Percentiles rank a stretch among this genome's conserved stretches.
Conservation (phyloP, 495 filamentous ascomycete genomes). For the Hyaloscypha variabilis region DNA sequence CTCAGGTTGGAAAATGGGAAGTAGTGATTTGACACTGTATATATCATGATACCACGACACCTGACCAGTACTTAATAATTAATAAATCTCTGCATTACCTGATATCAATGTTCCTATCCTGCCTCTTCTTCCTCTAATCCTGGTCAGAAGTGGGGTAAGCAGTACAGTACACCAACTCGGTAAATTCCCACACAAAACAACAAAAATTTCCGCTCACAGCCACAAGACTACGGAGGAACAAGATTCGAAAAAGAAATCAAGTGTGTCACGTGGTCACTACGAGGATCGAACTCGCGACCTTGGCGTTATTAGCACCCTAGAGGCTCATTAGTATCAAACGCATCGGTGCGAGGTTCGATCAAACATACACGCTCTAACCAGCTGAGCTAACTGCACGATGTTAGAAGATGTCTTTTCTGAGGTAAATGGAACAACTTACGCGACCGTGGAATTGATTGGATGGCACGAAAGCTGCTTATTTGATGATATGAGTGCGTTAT, state of each 20-base stretch:
- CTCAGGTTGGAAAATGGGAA: background rate
- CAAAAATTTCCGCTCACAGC: too few relatives aligned
- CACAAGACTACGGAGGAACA: background rate
- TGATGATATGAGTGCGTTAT: background rate
- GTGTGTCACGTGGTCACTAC: slow-evolving; percentile 9
- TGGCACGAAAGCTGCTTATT: background rate
- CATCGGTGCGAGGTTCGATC: background rate
- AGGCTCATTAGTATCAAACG: background rate
- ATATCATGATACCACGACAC: slow-evolving; percentile 15
- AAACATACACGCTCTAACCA: slow-evolving; percentile 17
- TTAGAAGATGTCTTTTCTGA: too few relatives aligned
- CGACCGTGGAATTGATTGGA: too few relatives aligned
- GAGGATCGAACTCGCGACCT: slow-evolving; percentile 24
- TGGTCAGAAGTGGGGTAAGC: too few relatives aligned
- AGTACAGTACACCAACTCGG: background rate
- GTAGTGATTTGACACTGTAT: background rate
- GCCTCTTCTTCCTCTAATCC: too few relatives aligned
- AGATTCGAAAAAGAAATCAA: background rate
- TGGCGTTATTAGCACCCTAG: slow-evolving; percentile 19
- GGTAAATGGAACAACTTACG: background rate
- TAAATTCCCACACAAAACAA: background rate
- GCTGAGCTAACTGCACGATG: slow-evolving; percentile 11
- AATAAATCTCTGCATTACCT: slow-evolving; percentile 3
- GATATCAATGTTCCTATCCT: background rate
- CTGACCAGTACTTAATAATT: slow-evolving; percentile 1